Percentiles rank a stretch among this genome's conserved stretches.
phyloP scores from a whole-genome alignment of 495 filamentous ascomycete genomes.

The Pyrenula aspistea region DNA sequence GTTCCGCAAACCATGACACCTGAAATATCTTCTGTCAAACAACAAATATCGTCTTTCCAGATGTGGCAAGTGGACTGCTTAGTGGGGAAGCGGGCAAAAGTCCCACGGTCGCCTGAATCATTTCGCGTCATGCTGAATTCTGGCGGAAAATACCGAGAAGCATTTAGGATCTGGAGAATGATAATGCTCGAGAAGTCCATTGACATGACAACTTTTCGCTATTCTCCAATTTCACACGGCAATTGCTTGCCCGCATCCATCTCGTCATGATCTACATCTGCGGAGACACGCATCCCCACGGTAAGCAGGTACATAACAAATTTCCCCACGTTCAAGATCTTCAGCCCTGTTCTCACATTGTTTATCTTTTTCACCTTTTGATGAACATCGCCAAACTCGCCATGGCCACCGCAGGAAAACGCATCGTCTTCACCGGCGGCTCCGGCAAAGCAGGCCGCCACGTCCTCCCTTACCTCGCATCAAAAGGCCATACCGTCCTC shows the following conservation, averaged over 20 bases:
- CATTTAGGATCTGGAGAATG: too few species aligned
- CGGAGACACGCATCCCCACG: neutral
- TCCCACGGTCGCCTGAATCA: too few species aligned
- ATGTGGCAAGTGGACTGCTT: too few species aligned
- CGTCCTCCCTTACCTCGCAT: conserved; percentile 40
- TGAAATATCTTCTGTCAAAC: too few species aligned
- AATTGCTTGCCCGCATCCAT: neutral
- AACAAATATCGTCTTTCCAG: too few species aligned
- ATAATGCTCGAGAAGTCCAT: too few species aligned
- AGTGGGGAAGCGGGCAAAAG: too few species aligned
- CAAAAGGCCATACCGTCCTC: conserved; percentile 38
- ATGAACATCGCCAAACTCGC: conserved; percentile 1
- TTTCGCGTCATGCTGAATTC: too few species aligned
- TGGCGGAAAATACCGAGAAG: too few species aligned
- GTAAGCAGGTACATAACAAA: neutral
- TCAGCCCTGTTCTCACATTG: neutral
- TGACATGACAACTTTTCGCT: neutral
- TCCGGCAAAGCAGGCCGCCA: conserved; percentile 48
- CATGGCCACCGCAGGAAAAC: conserved; percentile 14
- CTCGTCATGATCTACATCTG: neutral
- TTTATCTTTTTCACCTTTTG: neutral
- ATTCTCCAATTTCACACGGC: neutral
- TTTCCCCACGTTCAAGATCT: too few species aligned
- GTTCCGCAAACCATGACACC: too few species aligned
- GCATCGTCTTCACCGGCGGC: conserved; percentile 46